Conservation (phyloP, 352 stramenopile genomes). For the Pythium dissotocum region DNA sequence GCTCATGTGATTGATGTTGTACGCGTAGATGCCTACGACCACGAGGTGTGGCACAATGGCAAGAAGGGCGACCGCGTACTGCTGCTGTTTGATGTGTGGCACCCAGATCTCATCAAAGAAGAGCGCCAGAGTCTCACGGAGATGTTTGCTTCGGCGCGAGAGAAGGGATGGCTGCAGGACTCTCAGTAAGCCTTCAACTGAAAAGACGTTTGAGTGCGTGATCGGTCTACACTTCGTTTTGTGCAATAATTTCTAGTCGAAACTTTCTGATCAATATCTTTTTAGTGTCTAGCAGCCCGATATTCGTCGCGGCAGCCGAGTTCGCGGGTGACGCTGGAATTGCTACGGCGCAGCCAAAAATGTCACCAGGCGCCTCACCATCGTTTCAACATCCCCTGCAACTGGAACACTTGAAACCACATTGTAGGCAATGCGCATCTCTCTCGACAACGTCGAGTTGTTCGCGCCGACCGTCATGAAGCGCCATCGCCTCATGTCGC, state of each 20-base stretch:
- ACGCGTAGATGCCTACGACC: conserved; percentile 69
- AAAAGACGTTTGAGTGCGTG: too few species aligned
- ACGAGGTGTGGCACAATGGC: conserved; percentile 80
- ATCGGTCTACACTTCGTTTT: too few species aligned
- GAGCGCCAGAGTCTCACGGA: conserved; percentile 58
- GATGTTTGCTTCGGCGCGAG: conserved; percentile 74
- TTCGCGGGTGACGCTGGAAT: too few species aligned
- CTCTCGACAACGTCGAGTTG: not conserved
- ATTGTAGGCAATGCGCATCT: not conserved
- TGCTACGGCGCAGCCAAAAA: not conserved
- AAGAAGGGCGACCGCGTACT: conserved; percentile 71
- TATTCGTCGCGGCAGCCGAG: not conserved
- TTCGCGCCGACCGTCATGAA: not conserved
- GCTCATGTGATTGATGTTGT: not conserved
- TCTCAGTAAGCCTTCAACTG: conserved; percentile 42
- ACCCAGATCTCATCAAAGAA: conserved; percentile 59
- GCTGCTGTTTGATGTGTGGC: conserved; percentile 87
- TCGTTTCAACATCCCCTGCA: not conserved
- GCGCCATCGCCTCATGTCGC: not conserved
- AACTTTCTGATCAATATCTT: too few species aligned
- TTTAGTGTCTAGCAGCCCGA: not conserved
- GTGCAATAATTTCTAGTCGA: too few species aligned
- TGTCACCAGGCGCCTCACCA: not conserved
- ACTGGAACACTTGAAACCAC: not conserved
- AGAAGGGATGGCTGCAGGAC: conserved; percentile 79